Percentiles rank a stretch among this genome's conserved stretches.
These are phyloP conservation scores for Rhizopus arrhizus DNA, from an alignment of 371 early-diverging fungal species.

Conservation along the genomic window DNA sequence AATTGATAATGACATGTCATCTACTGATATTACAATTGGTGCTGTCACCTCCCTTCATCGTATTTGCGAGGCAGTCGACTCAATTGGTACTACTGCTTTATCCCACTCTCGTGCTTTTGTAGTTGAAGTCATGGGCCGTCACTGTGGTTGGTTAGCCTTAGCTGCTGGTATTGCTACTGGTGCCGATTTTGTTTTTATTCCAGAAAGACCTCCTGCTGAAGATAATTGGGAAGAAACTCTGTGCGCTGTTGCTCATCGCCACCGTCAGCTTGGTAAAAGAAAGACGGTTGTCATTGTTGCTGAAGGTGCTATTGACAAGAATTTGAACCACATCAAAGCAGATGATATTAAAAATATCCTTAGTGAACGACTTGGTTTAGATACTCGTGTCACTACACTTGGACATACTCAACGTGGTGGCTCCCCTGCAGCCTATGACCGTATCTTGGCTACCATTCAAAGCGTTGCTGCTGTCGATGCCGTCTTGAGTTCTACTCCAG, in stretches of 20 bases:
- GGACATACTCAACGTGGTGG: conserved; percentile 99
- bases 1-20: conserved; percentile 97
- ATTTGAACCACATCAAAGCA: conserved; percentile 87
- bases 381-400: conserved; percentile 93
- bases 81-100: conserved; percentile 91
- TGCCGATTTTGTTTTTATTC: conserved; percentile 98
- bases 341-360: conserved; percentile 86
- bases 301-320: conserved; percentile 96
- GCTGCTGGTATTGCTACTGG: conserved; percentile 85
- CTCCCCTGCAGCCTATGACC: conserved; percentile 91
- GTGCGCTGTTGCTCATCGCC: conserved; percentile 72
- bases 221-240: conserved; percentile 86
- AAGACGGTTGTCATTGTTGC: conserved; percentile 95
- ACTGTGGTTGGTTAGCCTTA: conserved; percentile 99
- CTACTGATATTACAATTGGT: conserved; percentile 97
- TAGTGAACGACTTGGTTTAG: conserved; percentile 75
- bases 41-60: conserved; percentile 95
- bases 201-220: conserved; percentile 89
- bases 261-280: conserved; percentile 86
- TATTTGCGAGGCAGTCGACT: conserved; percentile 97
- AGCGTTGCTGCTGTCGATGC: conserved; percentile 96
- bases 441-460: conserved; percentile 93
- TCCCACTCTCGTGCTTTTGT: conserved; percentile 99
- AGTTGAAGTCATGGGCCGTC: conserved; percentile 99
- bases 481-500: conserved; percentile 81